Percentiles rank a stretch among this genome's conserved stretches.
Evolutionary conservation across 108 stramenopile species (phyloP).

Genomic region (Fragilaria crotonensis): DNA sequence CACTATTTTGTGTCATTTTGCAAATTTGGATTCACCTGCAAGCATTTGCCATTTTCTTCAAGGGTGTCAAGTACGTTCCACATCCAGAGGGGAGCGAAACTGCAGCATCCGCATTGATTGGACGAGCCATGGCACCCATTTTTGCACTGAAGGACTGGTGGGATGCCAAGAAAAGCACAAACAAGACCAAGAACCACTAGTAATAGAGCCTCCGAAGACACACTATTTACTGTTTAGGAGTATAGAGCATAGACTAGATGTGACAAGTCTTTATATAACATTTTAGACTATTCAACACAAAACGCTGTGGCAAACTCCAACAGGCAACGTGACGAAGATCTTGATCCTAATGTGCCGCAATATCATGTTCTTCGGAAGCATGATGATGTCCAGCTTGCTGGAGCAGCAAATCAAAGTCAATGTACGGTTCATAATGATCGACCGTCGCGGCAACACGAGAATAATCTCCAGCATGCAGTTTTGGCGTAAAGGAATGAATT

Average conservation of each 20-base stretch:
- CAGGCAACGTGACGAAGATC: no score
- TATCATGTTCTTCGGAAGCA: neutral
- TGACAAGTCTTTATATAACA: no score
- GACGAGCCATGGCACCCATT: slow-evolving; percentile 46
- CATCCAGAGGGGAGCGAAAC: slow-evolving; percentile 78
- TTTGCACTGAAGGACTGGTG: slow-evolving; percentile 44
- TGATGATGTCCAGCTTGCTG: slow-evolving; percentile 6
- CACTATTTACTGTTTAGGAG: no score
- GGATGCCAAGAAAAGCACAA: neutral
- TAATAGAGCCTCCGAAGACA: no score
- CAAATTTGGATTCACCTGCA: slow-evolving; percentile 89
- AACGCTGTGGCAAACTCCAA: no score
- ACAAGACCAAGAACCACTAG: neutral
- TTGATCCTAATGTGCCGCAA: neutral
- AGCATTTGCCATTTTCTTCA: slow-evolving; percentile 61
- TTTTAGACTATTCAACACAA: no score
- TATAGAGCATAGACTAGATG: no score
- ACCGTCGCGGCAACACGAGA: slow-evolving; percentile 75
- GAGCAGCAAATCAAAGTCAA: slow-evolving; percentile 84
- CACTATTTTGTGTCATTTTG: slow-evolving; percentile 64
- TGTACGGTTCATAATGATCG: slow-evolving; percentile 87
- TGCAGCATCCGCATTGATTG: slow-evolving; percentile 53
- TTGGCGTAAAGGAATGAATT: slow-evolving; percentile 83
- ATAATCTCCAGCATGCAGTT: slow-evolving; percentile 83
- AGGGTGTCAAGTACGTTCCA: slow-evolving; percentile 67